Evolutionary conservation across 371 early-diverging fungal species (phyloP).

Genomic region (Mucor circinelloides): DNA sequence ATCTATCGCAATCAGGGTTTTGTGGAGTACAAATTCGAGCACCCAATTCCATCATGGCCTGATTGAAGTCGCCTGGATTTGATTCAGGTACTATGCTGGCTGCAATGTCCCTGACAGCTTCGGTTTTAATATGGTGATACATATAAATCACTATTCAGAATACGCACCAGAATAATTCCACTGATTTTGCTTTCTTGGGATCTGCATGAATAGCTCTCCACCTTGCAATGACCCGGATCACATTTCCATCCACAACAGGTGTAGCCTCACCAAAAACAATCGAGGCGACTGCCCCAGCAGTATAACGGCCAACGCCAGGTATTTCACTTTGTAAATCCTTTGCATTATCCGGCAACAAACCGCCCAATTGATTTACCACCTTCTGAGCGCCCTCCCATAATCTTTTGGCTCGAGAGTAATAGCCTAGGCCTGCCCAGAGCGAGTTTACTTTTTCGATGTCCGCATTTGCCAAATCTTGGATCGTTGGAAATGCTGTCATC

Average conservation of each 20-base stretch:
- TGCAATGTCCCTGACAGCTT: constrained; percentile 57
- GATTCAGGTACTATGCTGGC: constrained; percentile 51
- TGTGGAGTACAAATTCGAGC: constrained; percentile 79
- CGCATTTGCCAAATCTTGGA: constrained; percentile 68
- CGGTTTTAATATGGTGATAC: neutral
- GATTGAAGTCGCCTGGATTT: constrained; percentile 82
- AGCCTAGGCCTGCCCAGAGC: constrained; percentile 84
- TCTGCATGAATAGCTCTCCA: constrained; percentile 73
- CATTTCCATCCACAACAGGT: constrained; percentile 83
- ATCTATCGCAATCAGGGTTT: constrained; percentile 67
- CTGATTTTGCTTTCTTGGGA: constrained; percentile 61
- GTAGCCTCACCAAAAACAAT: constrained; percentile 72
- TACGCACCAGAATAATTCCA: constrained; percentile 65
- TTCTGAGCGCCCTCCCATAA: constrained; percentile 74
- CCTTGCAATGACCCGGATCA: constrained; percentile 75
- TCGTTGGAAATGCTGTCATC: constrained; percentile 80
- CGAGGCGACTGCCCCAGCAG: constrained; percentile 73
- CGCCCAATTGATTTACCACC: constrained; percentile 59
- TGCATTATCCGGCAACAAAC: constrained; percentile 63
- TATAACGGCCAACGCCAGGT: constrained; percentile 75
- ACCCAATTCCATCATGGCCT: constrained; percentile 86
- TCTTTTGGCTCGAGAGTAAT: constrained; percentile 77
- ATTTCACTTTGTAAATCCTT: constrained; percentile 61
- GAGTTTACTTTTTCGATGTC: constrained; percentile 72
- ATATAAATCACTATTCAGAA: neutral